Conservation (phyloP, 768 basidiomycete species). For the Ramaria sp. region DNA sequence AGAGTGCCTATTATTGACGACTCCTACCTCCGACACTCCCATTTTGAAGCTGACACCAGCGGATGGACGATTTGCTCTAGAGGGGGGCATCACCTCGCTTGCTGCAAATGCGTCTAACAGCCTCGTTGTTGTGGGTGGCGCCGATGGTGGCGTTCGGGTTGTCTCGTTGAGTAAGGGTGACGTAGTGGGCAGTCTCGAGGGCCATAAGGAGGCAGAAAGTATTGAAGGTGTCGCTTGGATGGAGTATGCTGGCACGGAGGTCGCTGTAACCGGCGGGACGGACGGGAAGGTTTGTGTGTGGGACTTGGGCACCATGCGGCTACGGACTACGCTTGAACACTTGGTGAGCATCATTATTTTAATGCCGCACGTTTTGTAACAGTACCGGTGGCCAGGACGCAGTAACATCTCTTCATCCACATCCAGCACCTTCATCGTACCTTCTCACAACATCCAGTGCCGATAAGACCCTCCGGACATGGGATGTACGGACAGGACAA, state of each 20-base stretch:
- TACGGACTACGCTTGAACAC: constrained; percentile 75
- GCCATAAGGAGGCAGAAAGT: constrained; percentile 80
- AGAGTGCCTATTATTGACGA: constrained; percentile 5
- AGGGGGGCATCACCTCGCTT: constrained; percentile 71
- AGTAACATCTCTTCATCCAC: constrained; percentile 66
- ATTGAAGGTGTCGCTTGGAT: constrained; percentile 82
- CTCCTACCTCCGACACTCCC: constrained; percentile 29
- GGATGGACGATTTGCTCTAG: constrained; percentile 67
- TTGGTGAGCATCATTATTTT: constrained; percentile 38
- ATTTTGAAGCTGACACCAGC: constrained; percentile 67
- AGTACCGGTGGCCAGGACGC: constrained; percentile 51
- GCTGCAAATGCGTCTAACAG: constrained; percentile 80
- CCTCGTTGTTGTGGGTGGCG: constrained; percentile 84
- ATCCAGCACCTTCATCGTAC: constrained; percentile 65
- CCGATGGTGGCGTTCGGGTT: constrained; percentile 75
- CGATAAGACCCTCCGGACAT: constrained; percentile 78
- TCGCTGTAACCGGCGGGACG: constrained; percentile 79
- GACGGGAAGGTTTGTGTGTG: constrained; percentile 93
- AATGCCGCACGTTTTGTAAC: background rate
- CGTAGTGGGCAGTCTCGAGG: constrained; percentile 64
- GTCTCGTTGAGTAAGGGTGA: constrained; percentile 83
- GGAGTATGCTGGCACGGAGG: constrained; percentile 47
- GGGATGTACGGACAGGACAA: constrained; percentile 83
- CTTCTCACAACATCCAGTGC: constrained; percentile 80
- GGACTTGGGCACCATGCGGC: constrained; percentile 81